These are phyloP conservation scores for Trametes punicea DNA, from an alignment of 768 basidiomycete species.

Conservation along the genomic window DNA sequence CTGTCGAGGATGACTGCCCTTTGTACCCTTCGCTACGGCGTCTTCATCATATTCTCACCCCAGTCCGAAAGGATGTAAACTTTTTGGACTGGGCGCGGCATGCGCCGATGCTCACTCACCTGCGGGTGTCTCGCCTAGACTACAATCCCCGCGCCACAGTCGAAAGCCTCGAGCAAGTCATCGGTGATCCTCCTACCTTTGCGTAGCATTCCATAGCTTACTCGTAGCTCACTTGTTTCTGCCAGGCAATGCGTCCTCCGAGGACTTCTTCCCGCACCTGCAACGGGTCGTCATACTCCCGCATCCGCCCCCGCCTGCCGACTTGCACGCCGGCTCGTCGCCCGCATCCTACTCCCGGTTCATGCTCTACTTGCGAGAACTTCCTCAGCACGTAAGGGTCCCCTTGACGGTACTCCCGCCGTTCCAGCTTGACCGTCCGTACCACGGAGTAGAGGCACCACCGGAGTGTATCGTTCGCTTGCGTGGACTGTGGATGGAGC, in stretches of 20 bases:
- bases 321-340: background rate
- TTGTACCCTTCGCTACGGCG: constrained; percentile 12
- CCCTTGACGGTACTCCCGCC: constrained; percentile 7
- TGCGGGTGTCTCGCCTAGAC: constrained; percentile 13
- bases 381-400: background rate
- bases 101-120: constrained; percentile 12
- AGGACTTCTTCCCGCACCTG: constrained; percentile 9
- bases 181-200: background rate
- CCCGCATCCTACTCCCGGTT: background rate
- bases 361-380: background rate
- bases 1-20: background rate
- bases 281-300: constrained; percentile 9
- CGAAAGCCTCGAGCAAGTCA: background rate
- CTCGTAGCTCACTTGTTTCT: too few species aligned
- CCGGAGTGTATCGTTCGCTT: background rate
- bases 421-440: background rate
- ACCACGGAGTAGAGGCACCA: constrained; percentile 4
- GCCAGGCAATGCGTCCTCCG: background rate
- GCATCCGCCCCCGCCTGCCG: constrained; percentile 7
- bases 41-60: constrained; percentile 15
- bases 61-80: constrained; percentile 6
- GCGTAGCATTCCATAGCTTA: background rate
- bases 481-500: constrained; percentile 6
- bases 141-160: background rate
- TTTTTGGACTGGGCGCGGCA: constrained; percentile 9